Percentiles rank a stretch among this genome's conserved stretches.
Conservation (phyloP, 768 basidiomycete species). For the Amanita fuliginea region DNA sequence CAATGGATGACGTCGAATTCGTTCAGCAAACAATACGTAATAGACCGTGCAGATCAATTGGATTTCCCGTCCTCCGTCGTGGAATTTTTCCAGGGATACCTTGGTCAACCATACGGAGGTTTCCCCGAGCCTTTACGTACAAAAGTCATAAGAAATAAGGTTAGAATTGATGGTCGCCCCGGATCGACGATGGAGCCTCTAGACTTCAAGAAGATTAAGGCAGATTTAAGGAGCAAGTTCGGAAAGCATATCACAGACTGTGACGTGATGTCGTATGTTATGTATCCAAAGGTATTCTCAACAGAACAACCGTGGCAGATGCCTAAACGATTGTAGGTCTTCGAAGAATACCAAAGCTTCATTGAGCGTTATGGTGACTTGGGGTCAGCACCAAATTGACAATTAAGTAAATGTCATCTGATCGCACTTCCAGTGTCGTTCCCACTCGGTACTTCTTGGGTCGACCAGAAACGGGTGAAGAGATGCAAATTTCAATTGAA, state of each 20-base stretch:
- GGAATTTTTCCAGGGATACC: conserved; percentile 99
- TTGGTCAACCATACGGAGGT: conserved; percentile 95
- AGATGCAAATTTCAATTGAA: conserved; percentile 95
- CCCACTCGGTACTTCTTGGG: conserved; percentile 97
- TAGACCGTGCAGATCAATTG: conserved; percentile 76
- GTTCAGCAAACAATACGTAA: conserved; percentile 76
- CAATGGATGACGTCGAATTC: conserved; percentile 99
- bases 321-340: conserved; percentile 46
- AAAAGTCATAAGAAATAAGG: conserved; percentile 86
- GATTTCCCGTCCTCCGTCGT: conserved; percentile 97
- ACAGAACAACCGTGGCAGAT: not conserved
- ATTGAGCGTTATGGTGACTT: conserved; percentile 93
- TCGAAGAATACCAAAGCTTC: conserved; percentile 94
- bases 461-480: conserved; percentile 85
- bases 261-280: conserved; percentile 92
- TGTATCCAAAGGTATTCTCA: conserved; percentile 85
- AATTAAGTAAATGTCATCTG: conserved; percentile 4
- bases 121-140: conserved; percentile 96
- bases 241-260: conserved; percentile 90
- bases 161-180: conserved; percentile 88
- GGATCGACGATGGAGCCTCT: conserved; percentile 80
- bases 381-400: conserved; percentile 39
- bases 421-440: conserved; percentile 51
- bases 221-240: conserved; percentile 84
- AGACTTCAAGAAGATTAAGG: conserved; percentile 95